phyloP scores from a whole-genome alignment of 192 early-diverging fungal species.

The Spinellus fusiger region DNA sequence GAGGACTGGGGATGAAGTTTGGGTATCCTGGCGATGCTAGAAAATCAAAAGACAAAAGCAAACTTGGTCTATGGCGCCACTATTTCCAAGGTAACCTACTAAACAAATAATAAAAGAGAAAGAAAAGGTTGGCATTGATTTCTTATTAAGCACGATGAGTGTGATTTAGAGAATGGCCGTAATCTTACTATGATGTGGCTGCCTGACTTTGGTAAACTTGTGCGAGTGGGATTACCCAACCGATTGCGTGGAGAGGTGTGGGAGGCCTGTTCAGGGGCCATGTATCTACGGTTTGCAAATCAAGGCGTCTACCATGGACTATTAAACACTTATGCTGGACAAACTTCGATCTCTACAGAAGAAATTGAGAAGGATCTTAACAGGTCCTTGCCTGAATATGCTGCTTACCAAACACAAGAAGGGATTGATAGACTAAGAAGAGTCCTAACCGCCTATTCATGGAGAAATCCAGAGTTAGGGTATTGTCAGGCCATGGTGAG shows the following conservation, averaged over 20 bases:
- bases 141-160: not conserved
- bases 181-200: slow-evolving; percentile 73
- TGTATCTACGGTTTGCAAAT: slow-evolving; percentile 74
- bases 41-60: slow-evolving; percentile 64
- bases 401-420: slow-evolving; percentile 72
- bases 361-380: slow-evolving; percentile 94
- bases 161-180: slow-evolving; percentile 57
- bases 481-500: slow-evolving; percentile 87
- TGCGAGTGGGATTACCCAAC: slow-evolving; percentile 79
- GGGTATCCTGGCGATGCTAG: slow-evolving; percentile 69
- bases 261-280: slow-evolving; percentile 80
- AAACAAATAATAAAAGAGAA: too few species aligned
- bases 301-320: slow-evolving; percentile 66
- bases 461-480: slow-evolving; percentile 71
- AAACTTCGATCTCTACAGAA: slow-evolving; percentile 66
- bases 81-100: slow-evolving; percentile 61
- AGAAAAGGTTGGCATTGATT: too few species aligned
- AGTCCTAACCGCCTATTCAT: slow-evolving; percentile 67
- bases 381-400: slow-evolving; percentile 71
- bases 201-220: slow-evolving; percentile 77
- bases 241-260: slow-evolving; percentile 80
- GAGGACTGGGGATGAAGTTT: slow-evolving; percentile 68
- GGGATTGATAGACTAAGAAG: slow-evolving; percentile 79
- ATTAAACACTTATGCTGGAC: slow-evolving; percentile 52
- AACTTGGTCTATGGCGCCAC: slow-evolving; percentile 68